Evolutionary conservation across 208 protist genomes (phyloP).

Genomic region (Naegleria gruberi): DNA sequence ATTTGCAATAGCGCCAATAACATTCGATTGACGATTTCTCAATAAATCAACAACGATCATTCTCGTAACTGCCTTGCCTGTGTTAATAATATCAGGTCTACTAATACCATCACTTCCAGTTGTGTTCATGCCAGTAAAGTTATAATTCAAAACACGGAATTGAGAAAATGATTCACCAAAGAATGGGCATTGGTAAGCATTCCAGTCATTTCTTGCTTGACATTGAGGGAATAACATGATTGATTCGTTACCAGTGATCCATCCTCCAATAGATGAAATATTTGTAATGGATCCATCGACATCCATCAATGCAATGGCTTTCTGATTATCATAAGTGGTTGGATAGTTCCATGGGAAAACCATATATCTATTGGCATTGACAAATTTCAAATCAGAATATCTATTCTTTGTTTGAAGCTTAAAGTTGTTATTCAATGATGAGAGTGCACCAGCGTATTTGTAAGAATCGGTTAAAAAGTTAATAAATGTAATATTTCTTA

Average conservation of each 20-base stretch:
- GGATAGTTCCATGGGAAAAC: neutral
- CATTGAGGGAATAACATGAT: neutral
- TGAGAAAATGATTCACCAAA: neutral
- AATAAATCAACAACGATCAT: neutral
- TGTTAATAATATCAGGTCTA: neutral
- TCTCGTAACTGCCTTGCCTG: neutral
- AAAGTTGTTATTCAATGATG: neutral
- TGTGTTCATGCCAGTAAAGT: neutral
- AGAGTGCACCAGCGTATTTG: neutral
- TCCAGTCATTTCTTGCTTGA: neutral
- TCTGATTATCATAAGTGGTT: neutral
- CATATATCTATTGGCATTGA: neutral
- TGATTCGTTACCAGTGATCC: neutral
- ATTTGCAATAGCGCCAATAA: neutral
- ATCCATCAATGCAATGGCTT: neutral
- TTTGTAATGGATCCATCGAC: neutral
- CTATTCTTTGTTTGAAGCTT: neutral
- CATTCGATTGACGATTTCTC: neutral
- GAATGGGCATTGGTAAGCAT: neutral
- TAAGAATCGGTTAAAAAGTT: neutral
- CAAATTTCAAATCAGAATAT: neutral
- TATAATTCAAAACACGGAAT: neutral
- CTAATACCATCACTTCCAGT: neutral
- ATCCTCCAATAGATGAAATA: neutral
- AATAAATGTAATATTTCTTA: neutral